A percentile compares a stretch with the other conserved stretches of the same genome.
Conservation (phyloP, 2,329 filamentous ascomycete genomes). For the Myriosclerotinia curreyana region DNA sequence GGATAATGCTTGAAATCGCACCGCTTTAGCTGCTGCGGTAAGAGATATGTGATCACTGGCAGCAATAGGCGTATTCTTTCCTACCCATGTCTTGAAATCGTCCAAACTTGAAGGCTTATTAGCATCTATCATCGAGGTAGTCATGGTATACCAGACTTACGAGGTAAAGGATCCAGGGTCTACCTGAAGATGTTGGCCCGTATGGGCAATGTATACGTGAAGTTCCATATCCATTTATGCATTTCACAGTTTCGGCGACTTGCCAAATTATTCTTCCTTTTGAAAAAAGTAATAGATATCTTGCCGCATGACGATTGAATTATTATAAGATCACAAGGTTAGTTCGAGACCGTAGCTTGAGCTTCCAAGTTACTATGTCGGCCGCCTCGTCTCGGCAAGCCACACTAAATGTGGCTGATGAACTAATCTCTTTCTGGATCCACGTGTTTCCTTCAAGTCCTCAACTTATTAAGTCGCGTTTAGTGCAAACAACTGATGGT, state of each 20-base stretch:
- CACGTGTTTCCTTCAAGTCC: neutral
- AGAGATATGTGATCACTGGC: constrained; percentile 80
- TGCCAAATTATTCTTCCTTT: constrained; percentile 28
- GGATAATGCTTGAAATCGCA: constrained; percentile 63
- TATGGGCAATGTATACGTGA: constrained; percentile 88
- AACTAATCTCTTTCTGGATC: constrained; percentile 11
- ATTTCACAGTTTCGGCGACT: constrained; percentile 34
- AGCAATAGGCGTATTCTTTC: constrained; percentile 69
- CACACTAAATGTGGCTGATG: constrained; percentile 19
- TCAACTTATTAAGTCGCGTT: constrained; percentile 3
- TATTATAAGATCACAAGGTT: constrained; percentile 27
- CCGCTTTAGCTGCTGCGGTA: constrained; percentile 65
- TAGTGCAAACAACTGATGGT: neutral
- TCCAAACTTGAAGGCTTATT: constrained; percentile 60
- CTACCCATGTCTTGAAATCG: constrained; percentile 78
- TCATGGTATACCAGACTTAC: constrained; percentile 49
- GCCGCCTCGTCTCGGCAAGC: constrained; percentile 20
- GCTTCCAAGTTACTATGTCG: neutral
- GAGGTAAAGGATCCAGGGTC: constrained; percentile 73
- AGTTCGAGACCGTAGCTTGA: neutral
- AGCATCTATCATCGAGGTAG: constrained; percentile 4
- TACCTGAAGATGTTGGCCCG: constrained; percentile 78
- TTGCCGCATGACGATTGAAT: constrained; percentile 28
- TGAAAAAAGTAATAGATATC: constrained; percentile 21
- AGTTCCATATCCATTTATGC: constrained; percentile 67